These are phyloP conservation scores for Nicotiana otophora DNA, from an alignment of 257 asterid species.

Conservation along the genomic window DNA sequence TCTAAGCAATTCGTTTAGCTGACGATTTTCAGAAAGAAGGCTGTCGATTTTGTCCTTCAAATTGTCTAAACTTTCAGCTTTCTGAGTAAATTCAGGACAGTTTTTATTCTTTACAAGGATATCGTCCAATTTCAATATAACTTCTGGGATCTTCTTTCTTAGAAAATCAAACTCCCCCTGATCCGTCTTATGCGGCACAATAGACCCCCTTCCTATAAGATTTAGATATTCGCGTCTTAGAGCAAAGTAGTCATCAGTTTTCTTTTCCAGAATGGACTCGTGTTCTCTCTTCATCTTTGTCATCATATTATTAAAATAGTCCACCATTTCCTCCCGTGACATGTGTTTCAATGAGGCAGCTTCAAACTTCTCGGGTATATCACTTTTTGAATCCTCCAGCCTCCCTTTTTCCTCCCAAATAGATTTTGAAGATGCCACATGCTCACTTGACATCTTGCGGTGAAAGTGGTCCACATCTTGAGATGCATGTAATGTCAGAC, in stretches of 20 bases:
- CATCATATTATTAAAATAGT: slow-evolving; percentile 48
- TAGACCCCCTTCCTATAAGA: slow-evolving; percentile 45
- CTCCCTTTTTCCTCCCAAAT: slow-evolving; percentile 50
- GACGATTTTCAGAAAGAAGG: slow-evolving; percentile 62
- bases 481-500: slow-evolving; percentile 51
- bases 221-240: slow-evolving; percentile 53
- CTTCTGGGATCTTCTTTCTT: slow-evolving; percentile 57
- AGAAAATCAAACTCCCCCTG: slow-evolving; percentile 59
- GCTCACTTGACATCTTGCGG: slow-evolving; percentile 36
- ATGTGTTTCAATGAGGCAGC: slow-evolving; percentile 54
- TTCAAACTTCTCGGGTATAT: slow-evolving; percentile 53
- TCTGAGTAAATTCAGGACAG: slow-evolving; percentile 32
- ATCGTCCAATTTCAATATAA: slow-evolving; percentile 53
- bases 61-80: slow-evolving; percentile 29
- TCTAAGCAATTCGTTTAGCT: slow-evolving; percentile 45
- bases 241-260: slow-evolving; percentile 56
- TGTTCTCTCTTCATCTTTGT: slow-evolving; percentile 68
- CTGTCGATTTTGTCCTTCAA: slow-evolving; percentile 44
- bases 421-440: slow-evolving; percentile 23
- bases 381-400: slow-evolving; percentile 33
- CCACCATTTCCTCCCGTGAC: slow-evolving; percentile 45
- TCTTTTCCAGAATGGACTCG: slow-evolving; percentile 53
- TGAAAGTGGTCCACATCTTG: slow-evolving; percentile 52
- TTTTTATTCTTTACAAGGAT: slow-evolving; percentile 48
- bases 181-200: slow-evolving; percentile 48